Evolutionary conservation across 306 rosid genomes (phyloP).

Genomic region (Rosa chinensis): DNA sequence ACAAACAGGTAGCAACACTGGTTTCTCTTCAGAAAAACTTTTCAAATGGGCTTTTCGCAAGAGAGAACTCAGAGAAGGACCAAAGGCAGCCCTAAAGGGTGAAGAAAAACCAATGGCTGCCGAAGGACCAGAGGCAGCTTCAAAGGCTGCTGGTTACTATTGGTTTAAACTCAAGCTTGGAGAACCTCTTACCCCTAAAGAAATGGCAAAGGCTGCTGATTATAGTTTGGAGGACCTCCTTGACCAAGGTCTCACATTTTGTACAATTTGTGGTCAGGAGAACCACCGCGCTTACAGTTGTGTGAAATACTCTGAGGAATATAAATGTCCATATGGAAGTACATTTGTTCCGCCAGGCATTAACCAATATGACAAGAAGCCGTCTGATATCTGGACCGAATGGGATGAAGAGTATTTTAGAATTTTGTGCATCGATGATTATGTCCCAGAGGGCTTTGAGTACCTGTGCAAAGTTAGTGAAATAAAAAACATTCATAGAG

Average conservation of each 20-base stretch:
- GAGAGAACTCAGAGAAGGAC: no score
- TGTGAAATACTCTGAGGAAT: not conserved
- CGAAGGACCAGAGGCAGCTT: no score
- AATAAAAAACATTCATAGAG: no score
- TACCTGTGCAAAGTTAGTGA: no score
- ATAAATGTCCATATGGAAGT: not conserved
- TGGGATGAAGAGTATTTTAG: no score
- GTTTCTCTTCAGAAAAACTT: no score
- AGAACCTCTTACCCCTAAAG: not conserved
- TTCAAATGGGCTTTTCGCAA: no score
- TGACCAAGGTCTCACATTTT: not conserved
- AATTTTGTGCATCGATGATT: no score
- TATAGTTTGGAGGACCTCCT: not conserved
- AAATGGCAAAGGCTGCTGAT: not conserved
- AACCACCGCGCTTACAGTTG: not conserved
- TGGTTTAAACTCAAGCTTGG: not conserved
- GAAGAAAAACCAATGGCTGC: no score
- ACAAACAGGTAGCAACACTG: no score
- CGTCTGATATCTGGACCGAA: not conserved
- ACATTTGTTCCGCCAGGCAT: not conserved
- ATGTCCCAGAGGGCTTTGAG: not conserved
- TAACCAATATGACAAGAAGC: no score
- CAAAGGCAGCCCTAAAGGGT: no score
- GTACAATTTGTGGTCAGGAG: not conserved
- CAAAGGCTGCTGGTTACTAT: not conserved